phyloP scores from a whole-genome alignment of 208 protist genomes.

The Trypanosoma congolense region DNA sequence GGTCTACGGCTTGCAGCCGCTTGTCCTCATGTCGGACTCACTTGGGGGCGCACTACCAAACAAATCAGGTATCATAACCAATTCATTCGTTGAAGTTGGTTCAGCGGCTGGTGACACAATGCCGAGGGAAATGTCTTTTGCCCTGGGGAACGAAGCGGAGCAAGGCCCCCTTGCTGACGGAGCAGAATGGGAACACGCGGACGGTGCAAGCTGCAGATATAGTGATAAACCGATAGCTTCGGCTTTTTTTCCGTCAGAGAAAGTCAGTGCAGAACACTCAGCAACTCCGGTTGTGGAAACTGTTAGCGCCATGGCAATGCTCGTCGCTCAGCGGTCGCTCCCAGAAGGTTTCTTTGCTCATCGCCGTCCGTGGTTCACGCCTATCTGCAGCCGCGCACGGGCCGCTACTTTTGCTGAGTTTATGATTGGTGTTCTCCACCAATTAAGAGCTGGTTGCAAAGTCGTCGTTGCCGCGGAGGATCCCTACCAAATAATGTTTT shows the following conservation, averaged over 20 bases:
- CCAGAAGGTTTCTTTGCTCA: slow-evolving; percentile 9
- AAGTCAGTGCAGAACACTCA: no score
- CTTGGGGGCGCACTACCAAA: no score
- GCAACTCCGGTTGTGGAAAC: background rate
- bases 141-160: no score
- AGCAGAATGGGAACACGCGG: no score
- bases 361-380: slow-evolving; percentile 20
- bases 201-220: no score
- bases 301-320: slow-evolving; percentile 13
- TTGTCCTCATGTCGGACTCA: background rate
- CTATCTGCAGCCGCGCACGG: slow-evolving; percentile 14
- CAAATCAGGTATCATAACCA: no score
- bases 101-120: no score
- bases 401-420: slow-evolving; percentile 10
- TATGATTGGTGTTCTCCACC: slow-evolving; percentile 7
- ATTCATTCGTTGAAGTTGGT: no score
- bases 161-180: no score
- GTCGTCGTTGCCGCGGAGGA: slow-evolving; percentile 12
- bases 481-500: slow-evolving; percentile 16
- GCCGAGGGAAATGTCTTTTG: no score
- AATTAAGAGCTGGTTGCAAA: slow-evolving; percentile 9
- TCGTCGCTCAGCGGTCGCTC: background rate
- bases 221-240: no score
- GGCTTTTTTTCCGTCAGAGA: no score
- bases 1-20: background rate